Percentiles rank a stretch among this genome's conserved stretches.
These are phyloP conservation scores for Geotrichum histeridarum DNA, from an alignment of 1,139 yeast genomes.

Conservation along the genomic window DNA sequence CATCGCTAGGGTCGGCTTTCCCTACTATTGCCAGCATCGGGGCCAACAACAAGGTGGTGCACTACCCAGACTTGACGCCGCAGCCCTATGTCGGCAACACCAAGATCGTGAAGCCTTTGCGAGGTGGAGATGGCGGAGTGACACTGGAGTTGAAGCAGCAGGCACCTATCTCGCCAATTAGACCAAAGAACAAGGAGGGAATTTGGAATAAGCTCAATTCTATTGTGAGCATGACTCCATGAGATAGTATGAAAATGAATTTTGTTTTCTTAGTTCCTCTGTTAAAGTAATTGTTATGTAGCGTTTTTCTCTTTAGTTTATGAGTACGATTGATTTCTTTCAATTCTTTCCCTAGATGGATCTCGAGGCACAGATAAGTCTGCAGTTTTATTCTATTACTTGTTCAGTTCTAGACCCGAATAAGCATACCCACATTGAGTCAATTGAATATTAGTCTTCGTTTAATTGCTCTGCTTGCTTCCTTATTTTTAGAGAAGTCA, in stretches of 20 bases:
- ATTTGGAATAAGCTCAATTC: conserved; percentile 20
- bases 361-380: too few relatives aligned
- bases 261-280: not conserved
- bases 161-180: conserved; percentile 1
- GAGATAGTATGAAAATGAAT: not conserved
- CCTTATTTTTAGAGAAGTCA: too few relatives aligned
- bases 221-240: conserved; percentile 12
- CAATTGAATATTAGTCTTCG: too few relatives aligned
- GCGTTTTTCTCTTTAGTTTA: not conserved
- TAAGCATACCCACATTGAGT: too few relatives aligned
- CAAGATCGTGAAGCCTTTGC: conserved; percentile 60
- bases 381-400: too few relatives aligned
- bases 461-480: too few relatives aligned
- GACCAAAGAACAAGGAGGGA: conserved; percentile 12
- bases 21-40: conserved; percentile 18
- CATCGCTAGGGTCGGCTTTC: not conserved
- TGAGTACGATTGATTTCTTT: not conserved
- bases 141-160: not conserved
- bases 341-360: too few relatives aligned
- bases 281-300: not conserved
- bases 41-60: conserved; percentile 10
- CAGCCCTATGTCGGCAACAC: conserved; percentile 12
- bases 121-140: conserved; percentile 45
- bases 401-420: too few relatives aligned
- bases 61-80: conserved; percentile 19